Evolutionary conservation across 805 yeast genomes (phyloP).

Genomic region (Candida ascalaphidarum): DNA sequence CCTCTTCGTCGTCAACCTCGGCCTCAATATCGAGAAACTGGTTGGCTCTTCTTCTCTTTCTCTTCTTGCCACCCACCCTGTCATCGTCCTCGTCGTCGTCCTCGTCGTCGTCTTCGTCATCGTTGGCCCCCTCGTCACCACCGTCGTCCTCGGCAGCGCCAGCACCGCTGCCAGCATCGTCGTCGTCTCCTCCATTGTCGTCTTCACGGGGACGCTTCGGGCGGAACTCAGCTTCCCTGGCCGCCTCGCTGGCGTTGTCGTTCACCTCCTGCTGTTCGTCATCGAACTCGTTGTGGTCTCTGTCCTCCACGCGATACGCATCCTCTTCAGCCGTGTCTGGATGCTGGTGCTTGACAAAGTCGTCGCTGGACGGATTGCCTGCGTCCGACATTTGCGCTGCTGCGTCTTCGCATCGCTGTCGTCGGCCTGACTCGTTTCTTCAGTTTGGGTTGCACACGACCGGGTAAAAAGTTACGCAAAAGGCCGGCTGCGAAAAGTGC

Average conservation of each 20-base stretch:
- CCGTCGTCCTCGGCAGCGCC: conserved; percentile 8
- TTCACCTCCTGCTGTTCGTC: background rate
- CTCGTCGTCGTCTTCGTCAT: conserved; percentile 13
- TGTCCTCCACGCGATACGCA: background rate
- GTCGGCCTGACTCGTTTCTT: too few relatives aligned
- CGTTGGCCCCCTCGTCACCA: conserved; percentile 10
- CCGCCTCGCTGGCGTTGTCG: background rate
- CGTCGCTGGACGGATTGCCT: too few relatives aligned
- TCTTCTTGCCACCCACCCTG: conserved; percentile 37
- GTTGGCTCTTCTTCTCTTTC: conserved; percentile 49
- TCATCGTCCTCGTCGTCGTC: conserved; percentile 41
- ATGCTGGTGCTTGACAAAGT: too few relatives aligned
- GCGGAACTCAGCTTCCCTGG: background rate
- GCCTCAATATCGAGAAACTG: conserved; percentile 98
- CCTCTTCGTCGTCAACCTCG: conserved; percentile 97
- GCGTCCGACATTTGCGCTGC: too few relatives aligned
- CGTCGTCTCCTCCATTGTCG: background rate
- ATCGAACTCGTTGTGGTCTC: background rate
- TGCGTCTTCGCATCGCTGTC: too few relatives aligned
- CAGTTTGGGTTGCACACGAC: too few relatives aligned
- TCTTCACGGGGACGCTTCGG: background rate
- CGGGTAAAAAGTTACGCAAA: too few relatives aligned
- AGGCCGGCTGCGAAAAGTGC: too few relatives aligned
- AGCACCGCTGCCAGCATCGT: conserved; percentile 1
- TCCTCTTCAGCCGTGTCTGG: too few relatives aligned